Conservation (phyloP, 1,284 basidiomycete species). For the Malassezia arunalokei region DNA sequence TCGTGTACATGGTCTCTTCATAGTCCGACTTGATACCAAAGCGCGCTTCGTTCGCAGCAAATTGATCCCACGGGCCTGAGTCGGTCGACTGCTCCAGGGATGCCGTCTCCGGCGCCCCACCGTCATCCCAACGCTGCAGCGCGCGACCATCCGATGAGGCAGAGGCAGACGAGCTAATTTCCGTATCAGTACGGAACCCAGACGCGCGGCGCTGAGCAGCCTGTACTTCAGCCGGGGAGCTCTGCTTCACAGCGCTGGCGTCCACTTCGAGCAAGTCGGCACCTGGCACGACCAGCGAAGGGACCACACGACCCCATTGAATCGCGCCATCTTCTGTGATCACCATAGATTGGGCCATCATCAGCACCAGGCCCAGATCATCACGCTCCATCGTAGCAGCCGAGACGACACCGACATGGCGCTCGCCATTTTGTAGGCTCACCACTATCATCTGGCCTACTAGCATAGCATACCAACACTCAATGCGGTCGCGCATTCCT, state of each 20-base stretch:
- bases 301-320: background rate
- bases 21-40: slow-evolving; percentile 86
- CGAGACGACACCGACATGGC: slow-evolving; percentile 38
- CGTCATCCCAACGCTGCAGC: slow-evolving; percentile 17
- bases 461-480: slow-evolving; percentile 6
- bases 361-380: slow-evolving; percentile 29
- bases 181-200: slow-evolving; percentile 17
- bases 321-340: background rate
- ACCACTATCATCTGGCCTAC: slow-evolving; percentile 21
- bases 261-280: slow-evolving; percentile 10
- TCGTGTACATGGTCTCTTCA: slow-evolving; percentile 90
- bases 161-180: slow-evolving; percentile 1
- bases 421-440: slow-evolving; percentile 23
- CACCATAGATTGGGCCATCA: slow-evolving; percentile 27
- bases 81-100: slow-evolving; percentile 11
- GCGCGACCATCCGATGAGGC: slow-evolving; percentile 1
- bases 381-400: slow-evolving; percentile 24
- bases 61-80: slow-evolving; percentile 77
- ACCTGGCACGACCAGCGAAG: background rate
- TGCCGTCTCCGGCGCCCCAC: background rate
- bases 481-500: background rate
- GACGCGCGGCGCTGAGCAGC: slow-evolving; percentile 1
- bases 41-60: slow-evolving; percentile 78
- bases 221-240: slow-evolving; percentile 4
- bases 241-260: slow-evolving; percentile 1